Conservation (phyloP, 2,329 filamentous ascomycete genomes). For the Ophiostoma tasmaniense region DNA sequence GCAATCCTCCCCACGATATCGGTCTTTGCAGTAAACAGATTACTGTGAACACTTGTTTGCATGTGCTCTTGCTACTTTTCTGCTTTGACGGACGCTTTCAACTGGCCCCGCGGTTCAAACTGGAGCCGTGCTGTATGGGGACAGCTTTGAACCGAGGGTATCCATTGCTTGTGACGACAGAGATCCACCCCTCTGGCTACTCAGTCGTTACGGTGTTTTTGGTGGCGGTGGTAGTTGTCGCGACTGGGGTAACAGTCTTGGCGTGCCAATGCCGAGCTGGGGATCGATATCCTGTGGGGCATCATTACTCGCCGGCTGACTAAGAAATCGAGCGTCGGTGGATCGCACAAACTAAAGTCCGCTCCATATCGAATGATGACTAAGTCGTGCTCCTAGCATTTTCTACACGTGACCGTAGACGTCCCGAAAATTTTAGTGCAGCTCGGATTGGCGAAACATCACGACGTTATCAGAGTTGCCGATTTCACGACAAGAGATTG, state of each 20-base stretch:
- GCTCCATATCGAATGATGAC: not conserved
- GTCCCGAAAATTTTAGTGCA: conserved; percentile 2
- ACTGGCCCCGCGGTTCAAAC: conserved; percentile 17
- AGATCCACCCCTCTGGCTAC: not conserved
- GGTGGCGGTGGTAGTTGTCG: not conserved
- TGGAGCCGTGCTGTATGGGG: conserved; percentile 10
- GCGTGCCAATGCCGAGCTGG: conserved; percentile 18
- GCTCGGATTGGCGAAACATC: not conserved
- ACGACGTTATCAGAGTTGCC: not conserved
- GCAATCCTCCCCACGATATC: not conserved
- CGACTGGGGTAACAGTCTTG: conserved; percentile 15
- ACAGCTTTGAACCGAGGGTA: conserved; percentile 25
- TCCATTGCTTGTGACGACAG: conserved; percentile 19
- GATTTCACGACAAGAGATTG: not conserved
- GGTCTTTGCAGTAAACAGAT: not conserved
- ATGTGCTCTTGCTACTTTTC: not conserved
- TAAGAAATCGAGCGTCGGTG: not conserved
- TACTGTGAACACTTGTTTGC: not conserved
- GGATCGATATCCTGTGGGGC: not conserved
- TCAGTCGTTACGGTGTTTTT: too few species aligned
- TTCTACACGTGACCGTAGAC: not conserved
- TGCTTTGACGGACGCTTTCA: not conserved
- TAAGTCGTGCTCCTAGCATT: not conserved
- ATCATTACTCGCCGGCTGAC: not conserved
- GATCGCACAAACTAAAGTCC: conserved; percentile 5